A percentile compares a stretch with the other conserved stretches of the same genome.
Evolutionary conservation across 257 asterid genomes (phyloP).

Genomic region (Paulownia fortunei): DNA sequence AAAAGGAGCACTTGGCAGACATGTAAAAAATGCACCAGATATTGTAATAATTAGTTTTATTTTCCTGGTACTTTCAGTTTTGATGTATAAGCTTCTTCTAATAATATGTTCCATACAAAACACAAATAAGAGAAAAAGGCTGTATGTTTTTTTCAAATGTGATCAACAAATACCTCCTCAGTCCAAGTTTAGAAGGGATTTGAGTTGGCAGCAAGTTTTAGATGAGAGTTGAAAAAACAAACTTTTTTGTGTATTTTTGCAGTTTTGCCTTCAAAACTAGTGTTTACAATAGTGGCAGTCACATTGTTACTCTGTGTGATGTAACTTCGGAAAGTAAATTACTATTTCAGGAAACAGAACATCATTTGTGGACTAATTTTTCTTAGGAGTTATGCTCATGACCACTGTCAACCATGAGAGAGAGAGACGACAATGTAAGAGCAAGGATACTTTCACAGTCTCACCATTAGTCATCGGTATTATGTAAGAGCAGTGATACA

Average conservation of each 20-base stretch:
- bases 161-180: slow-evolving; percentile 1
- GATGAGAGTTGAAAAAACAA: no score
- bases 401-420: neutral
- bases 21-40: neutral
- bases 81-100: neutral
- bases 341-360: no score
- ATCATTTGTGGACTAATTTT: no score
- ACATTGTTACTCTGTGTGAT: no score
- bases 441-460: neutral
- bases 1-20: neutral
- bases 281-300: no score
- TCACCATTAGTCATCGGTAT: no score
- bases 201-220: neutral
- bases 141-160: slow-evolving; percentile 8
- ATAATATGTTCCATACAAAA: neutral
- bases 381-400: slow-evolving; percentile 7
- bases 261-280: no score
- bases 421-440: no score
- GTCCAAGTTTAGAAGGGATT: neutral
- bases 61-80: slow-evolving; percentile 21
- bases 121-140: slow-evolving; percentile 4
- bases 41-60: neutral
- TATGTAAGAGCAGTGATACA: no score
- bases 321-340: no score
- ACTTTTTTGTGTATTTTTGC: no score